A percentile compares a stretch with the other conserved stretches of the same genome.
phyloP scores from a whole-genome alignment of 306 rosid species.

The Malus sylvestris region DNA sequence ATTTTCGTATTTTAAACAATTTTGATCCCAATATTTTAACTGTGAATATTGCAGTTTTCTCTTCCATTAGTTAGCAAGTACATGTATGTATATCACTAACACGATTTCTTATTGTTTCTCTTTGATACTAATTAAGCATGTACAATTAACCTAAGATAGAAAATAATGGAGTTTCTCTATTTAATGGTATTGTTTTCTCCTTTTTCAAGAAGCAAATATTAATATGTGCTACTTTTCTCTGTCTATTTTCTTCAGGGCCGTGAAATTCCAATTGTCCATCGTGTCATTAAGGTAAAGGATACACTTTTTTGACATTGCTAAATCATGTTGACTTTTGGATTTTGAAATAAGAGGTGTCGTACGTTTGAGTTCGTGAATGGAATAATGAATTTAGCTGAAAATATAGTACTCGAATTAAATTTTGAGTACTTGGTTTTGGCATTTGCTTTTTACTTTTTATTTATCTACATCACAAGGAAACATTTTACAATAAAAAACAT shows the following conservation, averaged over 20 bases:
- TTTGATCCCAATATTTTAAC: neutral
- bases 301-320: neutral
- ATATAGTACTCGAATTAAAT: neutral
- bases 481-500: neutral
- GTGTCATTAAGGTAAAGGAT: constrained; percentile 67
- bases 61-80: neutral
- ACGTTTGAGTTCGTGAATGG: neutral
- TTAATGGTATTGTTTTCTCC: neutral
- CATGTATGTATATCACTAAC: neutral
- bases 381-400: neutral
- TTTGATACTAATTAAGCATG: neutral
- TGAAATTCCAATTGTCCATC: constrained; percentile 95
- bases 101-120: neutral
- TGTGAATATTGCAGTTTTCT: neutral
- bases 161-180: constrained; percentile 2
- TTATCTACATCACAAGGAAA: neutral
- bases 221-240: neutral
- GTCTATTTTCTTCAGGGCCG: constrained; percentile 53
- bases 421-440: neutral
- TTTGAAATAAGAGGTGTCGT: neutral
- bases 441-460: neutral
- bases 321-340: neutral
- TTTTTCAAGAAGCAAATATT: constrained; percentile 1
- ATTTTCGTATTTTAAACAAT: neutral
- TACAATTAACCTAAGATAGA: neutral